These are phyloP conservation scores for Andrographis paniculata DNA, from an alignment of 305 asterid genomes.

Conservation along the genomic window DNA sequence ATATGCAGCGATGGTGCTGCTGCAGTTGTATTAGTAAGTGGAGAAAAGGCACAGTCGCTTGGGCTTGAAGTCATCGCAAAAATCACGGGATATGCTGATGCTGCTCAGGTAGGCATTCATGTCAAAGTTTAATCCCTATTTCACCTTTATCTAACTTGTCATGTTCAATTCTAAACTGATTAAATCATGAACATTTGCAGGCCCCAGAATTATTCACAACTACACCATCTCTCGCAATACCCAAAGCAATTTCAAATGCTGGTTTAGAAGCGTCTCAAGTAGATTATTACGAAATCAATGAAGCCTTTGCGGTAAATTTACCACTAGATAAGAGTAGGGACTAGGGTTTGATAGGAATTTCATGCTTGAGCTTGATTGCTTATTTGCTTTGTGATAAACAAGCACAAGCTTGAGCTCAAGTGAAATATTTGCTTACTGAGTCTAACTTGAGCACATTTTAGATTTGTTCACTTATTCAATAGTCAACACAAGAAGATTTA, in stretches of 20 bases:
- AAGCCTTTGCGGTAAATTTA: constrained; percentile 94
- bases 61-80: constrained; percentile 81
- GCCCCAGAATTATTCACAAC: constrained; percentile 95
- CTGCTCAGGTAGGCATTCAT: constrained; percentile 66
- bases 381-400: no score
- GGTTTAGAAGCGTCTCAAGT: constrained; percentile 74
- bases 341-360: no score
- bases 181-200: constrained; percentile 28
- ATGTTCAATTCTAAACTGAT: constrained; percentile 17
- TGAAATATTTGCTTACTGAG: no score
- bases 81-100: constrained; percentile 90
- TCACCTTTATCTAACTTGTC: constrained; percentile 5
- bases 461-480: no score
- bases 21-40: constrained; percentile 91
- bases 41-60: constrained; percentile 68
- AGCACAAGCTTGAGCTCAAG: no score
- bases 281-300: constrained; percentile 90
- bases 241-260: constrained; percentile 85
- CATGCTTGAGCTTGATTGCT: no score
- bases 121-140: constrained; percentile 1
- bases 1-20: constrained; percentile 93
- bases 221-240: constrained; percentile 90
- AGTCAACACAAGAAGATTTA: no score
- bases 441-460: no score
- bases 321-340: no score